Percentiles rank a stretch among this genome's conserved stretches.
Evolutionary conservation across 495 filamentous ascomycete species (phyloP).

Genomic region (Delitschia confertaspora): DNA sequence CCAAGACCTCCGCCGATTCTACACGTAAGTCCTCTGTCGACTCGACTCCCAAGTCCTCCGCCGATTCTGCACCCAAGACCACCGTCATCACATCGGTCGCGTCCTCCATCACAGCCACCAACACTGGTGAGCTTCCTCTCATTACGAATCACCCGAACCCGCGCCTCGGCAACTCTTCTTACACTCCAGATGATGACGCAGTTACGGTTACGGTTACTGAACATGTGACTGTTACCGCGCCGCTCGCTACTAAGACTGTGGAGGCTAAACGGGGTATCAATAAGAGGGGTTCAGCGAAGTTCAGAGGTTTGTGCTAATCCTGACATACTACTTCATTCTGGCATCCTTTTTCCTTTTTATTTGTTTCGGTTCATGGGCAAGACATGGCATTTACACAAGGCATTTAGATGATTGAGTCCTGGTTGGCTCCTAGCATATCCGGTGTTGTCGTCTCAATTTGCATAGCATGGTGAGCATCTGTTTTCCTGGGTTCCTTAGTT

Average conservation of each 20-base stretch:
- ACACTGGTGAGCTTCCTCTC: conserved; percentile 2
- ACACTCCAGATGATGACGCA: not conserved
- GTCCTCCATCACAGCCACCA: not conserved
- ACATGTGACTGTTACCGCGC: conserved; percentile 13
- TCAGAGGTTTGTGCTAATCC: too few relatives aligned
- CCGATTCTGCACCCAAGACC: not conserved
- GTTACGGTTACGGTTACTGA: conserved; percentile 10
- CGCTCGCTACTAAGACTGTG: conserved; percentile 2
- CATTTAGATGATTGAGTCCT: too few relatives aligned
- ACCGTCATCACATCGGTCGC: not conserved
- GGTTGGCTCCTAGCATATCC: too few relatives aligned
- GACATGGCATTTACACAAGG: too few relatives aligned
- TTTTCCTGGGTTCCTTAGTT: too few relatives aligned
- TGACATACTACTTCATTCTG: too few relatives aligned
- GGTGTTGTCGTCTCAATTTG: too few relatives aligned
- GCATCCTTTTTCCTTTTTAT: too few relatives aligned
- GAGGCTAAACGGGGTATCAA: too few relatives aligned
- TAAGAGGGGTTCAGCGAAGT: too few relatives aligned
- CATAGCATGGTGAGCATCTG: too few relatives aligned
- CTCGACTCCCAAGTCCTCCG: not conserved
- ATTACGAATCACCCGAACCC: conserved; percentile 4
- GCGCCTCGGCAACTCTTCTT: not conserved
- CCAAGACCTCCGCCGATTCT: not conserved
- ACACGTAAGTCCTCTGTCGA: not conserved
- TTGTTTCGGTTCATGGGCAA: too few relatives aligned